Conservation (phyloP, 805 yeast genomes). For the Barnettozyma siamensis region DNA sequence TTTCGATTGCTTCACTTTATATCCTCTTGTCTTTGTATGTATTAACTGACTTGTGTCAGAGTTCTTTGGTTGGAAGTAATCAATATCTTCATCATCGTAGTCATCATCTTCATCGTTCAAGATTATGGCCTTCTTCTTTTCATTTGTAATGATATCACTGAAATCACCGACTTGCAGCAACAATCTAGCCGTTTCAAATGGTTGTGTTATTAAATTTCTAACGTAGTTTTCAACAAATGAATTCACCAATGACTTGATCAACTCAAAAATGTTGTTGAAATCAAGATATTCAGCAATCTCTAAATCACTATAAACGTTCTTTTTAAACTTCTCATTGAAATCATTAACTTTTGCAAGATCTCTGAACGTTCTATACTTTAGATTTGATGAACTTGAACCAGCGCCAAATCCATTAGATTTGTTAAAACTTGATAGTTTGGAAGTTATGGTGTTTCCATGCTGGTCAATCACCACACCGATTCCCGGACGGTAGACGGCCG, state of each 20-base stretch:
- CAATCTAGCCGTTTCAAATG: constrained; percentile 78
- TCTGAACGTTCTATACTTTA: constrained; percentile 13
- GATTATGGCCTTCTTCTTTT: constrained; percentile 11
- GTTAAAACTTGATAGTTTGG: constrained; percentile 28
- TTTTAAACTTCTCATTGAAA: constrained; percentile 21
- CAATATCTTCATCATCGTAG: constrained; percentile 38
- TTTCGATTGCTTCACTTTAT: constrained; percentile 4
- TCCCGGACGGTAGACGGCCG: constrained; percentile 55
- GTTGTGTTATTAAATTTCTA: constrained; percentile 70
- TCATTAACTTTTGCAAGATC: constrained; percentile 19
- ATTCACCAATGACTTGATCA: constrained; percentile 49
- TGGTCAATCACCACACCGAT: constrained; percentile 49
- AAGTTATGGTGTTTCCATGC: constrained; percentile 34
- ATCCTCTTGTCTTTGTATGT: constrained; percentile 17
- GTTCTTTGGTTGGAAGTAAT: constrained; percentile 33
- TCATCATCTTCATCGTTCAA: constrained; percentile 30
- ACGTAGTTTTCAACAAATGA: constrained; percentile 65
- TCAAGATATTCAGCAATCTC: constrained; percentile 67
- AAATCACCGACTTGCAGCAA: constrained; percentile 77
- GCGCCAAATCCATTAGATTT: constrained; percentile 10
- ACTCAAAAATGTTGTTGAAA: constrained; percentile 47
- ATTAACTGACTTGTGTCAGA: constrained; percentile 13
- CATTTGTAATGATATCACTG: constrained; percentile 18
- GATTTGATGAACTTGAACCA: not conserved
- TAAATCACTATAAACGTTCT: constrained; percentile 37